Base-by-base conservation (phyloP, 208 protist genomes). In the Trypanosoma mega region DNA sequence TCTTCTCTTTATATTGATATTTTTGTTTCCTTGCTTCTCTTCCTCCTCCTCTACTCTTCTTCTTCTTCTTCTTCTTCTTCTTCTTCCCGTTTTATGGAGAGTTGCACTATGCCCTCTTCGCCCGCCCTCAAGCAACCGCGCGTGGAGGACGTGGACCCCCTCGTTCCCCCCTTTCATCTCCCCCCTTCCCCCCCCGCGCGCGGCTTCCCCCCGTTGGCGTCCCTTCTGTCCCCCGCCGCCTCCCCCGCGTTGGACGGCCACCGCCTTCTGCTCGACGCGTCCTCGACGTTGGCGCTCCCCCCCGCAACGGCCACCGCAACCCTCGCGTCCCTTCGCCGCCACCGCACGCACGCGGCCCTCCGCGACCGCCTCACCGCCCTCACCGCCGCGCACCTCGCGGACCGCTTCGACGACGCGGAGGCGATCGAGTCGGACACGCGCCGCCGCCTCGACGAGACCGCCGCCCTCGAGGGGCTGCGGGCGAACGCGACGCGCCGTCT, bases 351-450 rank as follows among this genome's bases (percentile, higher is more conserved):
- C 60, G 53, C 29, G 26, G 14, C n/a, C 2, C 33, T 72, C 3
- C 36, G 36, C 8, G 54, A 61, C 27, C 41, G 43, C 29, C 36
- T 68, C 2, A 26, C 21, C 5, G 46, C 12, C 21, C 29, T 66
- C 11, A 58, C 51, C 26, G 60, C 72, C 16, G 16, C 52, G 21
- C 61, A 48, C 16, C 46, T 78, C 11, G 41, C 52, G 27, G 30
- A 51, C 16, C 30, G 41, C 23, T 90, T 85, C 46, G 34, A 63
- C 21, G 72, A 74, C 2, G 73, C 72, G 9, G 59, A 58, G 44
- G 72, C 70, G 39, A 39, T 51, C 27, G 79, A 84, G 45, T 48
- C 68, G n/a, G 77, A 90, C 56, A 56, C 66, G 24, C 82, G 72
- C 27, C 67, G 71, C n/a, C 73, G 65, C 23, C 69, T 85, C 20